These are phyloP conservation scores for Fusarium transvaalense DNA, from an alignment of 2,329 filamentous ascomycete genomes.

Conservation along the genomic window DNA sequence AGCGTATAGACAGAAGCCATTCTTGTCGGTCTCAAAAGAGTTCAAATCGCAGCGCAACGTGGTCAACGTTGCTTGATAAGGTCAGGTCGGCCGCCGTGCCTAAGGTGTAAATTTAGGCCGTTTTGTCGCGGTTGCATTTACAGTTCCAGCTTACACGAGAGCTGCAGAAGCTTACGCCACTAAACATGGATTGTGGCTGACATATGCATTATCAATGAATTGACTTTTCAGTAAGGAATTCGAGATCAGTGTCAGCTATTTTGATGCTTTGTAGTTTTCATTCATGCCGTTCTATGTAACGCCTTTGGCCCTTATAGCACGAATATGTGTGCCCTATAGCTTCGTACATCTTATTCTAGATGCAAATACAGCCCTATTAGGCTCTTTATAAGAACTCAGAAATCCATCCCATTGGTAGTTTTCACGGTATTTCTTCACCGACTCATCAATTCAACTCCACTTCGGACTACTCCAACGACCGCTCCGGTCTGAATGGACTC, in stretches of 20 bases:
- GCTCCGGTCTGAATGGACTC: slow-evolving; percentile 94
- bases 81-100: slow-evolving; percentile 9
- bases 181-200: slow-evolving; percentile 25
- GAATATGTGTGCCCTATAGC: neutral
- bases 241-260: neutral
- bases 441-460: slow-evolving; percentile 80
- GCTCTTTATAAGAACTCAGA: neutral
- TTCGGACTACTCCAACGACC: slow-evolving; percentile 87
- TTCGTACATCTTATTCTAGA: neutral
- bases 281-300: slow-evolving; percentile 17
- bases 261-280: slow-evolving; percentile 3
- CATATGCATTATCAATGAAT: slow-evolving; percentile 23
- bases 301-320: neutral
- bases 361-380: neutral
- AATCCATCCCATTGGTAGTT: neutral
- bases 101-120: slow-evolving; percentile 26
- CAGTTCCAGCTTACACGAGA: slow-evolving; percentile 23
- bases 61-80: slow-evolving; percentile 5
- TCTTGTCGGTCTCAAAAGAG: slow-evolving; percentile 15
- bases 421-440: slow-evolving; percentile 34
- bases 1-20: slow-evolving; percentile 34
- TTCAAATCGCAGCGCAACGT: slow-evolving; percentile 7
- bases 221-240: neutral
- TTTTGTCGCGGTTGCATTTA: neutral
- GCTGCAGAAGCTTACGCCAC: slow-evolving; percentile 40